These are phyloP conservation scores for Vicia faba DNA, from an alignment of 306 rosid species.

Conservation along the genomic window DNA sequence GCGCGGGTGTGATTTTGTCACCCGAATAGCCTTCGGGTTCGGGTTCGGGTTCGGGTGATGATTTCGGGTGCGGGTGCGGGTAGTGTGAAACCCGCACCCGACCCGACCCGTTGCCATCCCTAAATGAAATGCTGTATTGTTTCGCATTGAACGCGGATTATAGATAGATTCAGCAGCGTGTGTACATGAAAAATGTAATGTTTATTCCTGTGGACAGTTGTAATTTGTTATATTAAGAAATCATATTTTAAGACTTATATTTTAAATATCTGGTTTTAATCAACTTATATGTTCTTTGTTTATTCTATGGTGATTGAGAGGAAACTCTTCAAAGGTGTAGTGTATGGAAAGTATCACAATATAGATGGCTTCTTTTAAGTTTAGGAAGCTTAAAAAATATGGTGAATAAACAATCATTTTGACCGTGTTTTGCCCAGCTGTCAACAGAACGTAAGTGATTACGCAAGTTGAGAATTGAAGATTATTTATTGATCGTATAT, in stretches of 20 bases:
- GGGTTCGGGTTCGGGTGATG: no score
- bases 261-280: neutral
- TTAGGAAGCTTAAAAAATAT: no score
- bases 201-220: neutral
- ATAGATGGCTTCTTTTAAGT: no score
- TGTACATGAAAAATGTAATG: neutral
- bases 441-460: neutral
- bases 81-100: no score
- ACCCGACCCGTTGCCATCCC: no score
- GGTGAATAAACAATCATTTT: neutral
- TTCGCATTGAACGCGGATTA: neutral
- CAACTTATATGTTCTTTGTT: neutral
- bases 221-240: conserved; percentile 1
- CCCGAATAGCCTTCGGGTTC: no score
- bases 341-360: no score
- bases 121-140: neutral
- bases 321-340: neutral
- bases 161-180: neutral
- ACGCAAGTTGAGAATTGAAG: neutral
- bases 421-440: neutral
- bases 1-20: no score
- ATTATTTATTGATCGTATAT: neutral
- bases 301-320: neutral
- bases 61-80: no score
- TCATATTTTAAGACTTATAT: conserved; percentile 6